Evolutionary conservation across 129 eudicot genomes (phyloP).

Genomic region (Dittrichia graveolens): DNA sequence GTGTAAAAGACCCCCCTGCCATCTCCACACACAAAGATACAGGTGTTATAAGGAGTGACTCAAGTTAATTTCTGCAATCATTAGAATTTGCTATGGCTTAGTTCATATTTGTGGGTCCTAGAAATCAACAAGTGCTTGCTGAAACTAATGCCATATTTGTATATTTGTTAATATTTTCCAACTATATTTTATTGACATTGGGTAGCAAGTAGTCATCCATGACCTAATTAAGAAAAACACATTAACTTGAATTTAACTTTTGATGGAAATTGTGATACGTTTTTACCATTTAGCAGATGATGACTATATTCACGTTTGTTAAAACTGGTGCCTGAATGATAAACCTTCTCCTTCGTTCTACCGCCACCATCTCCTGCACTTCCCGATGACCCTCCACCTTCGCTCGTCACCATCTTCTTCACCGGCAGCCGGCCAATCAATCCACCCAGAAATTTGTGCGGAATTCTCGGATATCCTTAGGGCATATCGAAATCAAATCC

Average conservation of each 20-base stretch:
- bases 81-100: conserved; percentile 1
- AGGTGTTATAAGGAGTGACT: conserved; percentile 18
- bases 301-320: neutral
- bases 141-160: conserved; percentile 20
- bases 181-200: neutral
- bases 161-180: neutral
- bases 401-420: conserved; percentile 34
- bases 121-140: conserved; percentile 8
- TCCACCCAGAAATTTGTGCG: neutral
- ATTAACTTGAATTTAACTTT: neutral
- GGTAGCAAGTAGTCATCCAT: neutral
- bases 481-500: no score
- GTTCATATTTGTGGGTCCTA: conserved; percentile 16
- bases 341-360: neutral
- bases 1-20: conserved; percentile 74
- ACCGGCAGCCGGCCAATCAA: neutral
- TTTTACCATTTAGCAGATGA: conserved; percentile 16
- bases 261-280: neutral
- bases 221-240: neutral
- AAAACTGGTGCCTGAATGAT: neutral
- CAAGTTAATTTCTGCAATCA: conserved; percentile 9
- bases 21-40: conserved; percentile 32
- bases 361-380: conserved; percentile 24
- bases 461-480: no score
- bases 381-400: conserved; percentile 48